Conservation (phyloP, 805 yeast genomes). For the Barnettozyma siamensis region DNA sequence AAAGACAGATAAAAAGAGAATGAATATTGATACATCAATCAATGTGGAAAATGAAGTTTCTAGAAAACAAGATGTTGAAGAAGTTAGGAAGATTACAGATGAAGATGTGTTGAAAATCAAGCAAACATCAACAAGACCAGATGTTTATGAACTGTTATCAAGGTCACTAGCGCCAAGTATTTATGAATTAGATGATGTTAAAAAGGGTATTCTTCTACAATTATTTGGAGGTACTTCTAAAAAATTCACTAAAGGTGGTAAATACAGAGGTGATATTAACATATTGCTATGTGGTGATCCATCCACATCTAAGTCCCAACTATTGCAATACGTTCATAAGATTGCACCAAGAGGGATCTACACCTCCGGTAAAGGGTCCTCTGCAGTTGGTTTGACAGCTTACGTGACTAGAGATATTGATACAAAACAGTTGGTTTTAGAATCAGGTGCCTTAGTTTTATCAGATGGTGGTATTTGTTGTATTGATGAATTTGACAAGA, state of each 20-base stretch:
- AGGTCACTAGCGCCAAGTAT: conserved; percentile 96
- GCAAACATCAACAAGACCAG: conserved; percentile 59
- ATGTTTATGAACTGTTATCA: conserved; percentile 78
- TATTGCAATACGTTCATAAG: conserved; percentile 90
- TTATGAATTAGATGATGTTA: conserved; percentile 93
- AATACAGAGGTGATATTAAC: conserved; percentile 94
- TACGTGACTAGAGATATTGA: conserved; percentile 93
- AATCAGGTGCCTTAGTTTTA: conserved; percentile 91
- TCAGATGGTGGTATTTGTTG: conserved; percentile 99
- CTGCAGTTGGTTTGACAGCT: conserved; percentile 98
- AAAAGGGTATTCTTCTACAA: conserved; percentile 89
- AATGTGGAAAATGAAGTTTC: conserved; percentile 38
- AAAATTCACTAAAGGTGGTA: conserved; percentile 81
- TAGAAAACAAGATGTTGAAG: conserved; percentile 70
- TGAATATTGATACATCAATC: conserved; percentile 77
- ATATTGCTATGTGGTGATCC: conserved; percentile 95
- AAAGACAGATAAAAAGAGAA: conserved; percentile 73
- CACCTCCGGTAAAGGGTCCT: conserved; percentile 97
- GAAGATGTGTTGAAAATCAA: conserved; percentile 64
- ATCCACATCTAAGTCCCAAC: conserved; percentile 93
- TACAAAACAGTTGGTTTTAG: conserved; percentile 87
- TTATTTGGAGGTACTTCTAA: conserved; percentile 95
- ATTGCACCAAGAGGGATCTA: conserved; percentile 97
- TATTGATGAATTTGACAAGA: conserved; percentile 97
- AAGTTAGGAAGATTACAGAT: conserved; percentile 59